A percentile compares a stretch with the other conserved stretches of the same genome.
phyloP scores from a whole-genome alignment of 345 rosid species.

The Citropsis articulata region DNA sequence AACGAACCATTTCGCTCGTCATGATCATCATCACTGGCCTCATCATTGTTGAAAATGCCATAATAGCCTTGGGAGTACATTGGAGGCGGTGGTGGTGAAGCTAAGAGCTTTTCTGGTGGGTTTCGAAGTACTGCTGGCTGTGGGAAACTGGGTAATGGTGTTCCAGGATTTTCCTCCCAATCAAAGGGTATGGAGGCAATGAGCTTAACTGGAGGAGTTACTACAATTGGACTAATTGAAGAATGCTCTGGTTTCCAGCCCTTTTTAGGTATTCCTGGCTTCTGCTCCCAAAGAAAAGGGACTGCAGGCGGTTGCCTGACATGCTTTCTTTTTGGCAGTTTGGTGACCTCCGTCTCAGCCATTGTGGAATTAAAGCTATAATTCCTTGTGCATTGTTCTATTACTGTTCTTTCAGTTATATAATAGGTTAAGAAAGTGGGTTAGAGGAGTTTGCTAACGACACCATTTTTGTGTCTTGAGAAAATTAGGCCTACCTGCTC shows the following conservation, averaged over 20 bases:
- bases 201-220: constrained; percentile 52
- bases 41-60: constrained; percentile 13
- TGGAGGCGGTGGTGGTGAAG: constrained; percentile 42
- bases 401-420: neutral
- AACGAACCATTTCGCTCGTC: constrained; percentile 16
- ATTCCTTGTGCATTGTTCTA: neutral
- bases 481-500: constrained; percentile 12
- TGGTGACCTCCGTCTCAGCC: constrained; percentile 25
- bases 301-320: constrained; percentile 65
- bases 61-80: constrained; percentile 18
- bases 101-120: constrained; percentile 16
- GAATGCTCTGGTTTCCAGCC: constrained; percentile 57
- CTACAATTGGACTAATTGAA: constrained; percentile 26
- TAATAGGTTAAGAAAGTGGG: neutral
- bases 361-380: constrained; percentile 15
- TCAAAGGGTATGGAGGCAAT: constrained; percentile 61
- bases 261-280: constrained; percentile 72
- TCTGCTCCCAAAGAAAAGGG: constrained; percentile 85
- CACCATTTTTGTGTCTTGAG: neutral
- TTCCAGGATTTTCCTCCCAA: constrained; percentile 86
- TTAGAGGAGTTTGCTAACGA: constrained; percentile 7
- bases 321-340: constrained; percentile 32
- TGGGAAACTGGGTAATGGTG: constrained; percentile 42
- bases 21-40: constrained; percentile 8
- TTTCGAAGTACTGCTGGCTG: constrained; percentile 12